Evolutionary conservation across 2,329 filamentous ascomycete genomes (phyloP), one percentile per base, ranked within the genome.

Genomic region (Atkinsonella texensis): DNA sequence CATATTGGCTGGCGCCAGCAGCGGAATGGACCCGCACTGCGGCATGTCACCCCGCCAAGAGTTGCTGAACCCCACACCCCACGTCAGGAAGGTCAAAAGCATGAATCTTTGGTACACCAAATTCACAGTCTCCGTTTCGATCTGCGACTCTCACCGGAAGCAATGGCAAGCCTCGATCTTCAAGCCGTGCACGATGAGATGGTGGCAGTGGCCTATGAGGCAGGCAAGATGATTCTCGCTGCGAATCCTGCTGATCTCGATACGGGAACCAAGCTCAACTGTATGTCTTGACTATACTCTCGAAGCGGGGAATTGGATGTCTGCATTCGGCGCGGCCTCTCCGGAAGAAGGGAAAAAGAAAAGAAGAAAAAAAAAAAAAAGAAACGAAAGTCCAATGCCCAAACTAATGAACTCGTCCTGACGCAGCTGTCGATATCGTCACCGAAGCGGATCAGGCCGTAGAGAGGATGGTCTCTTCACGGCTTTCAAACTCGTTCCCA

Each of bases 361-460:
- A n/a, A n/a, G n/a, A 15, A 12, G 15, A 9, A 0, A 4, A 31
- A 10, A 43, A 20, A 2, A 43, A 28, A 28, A 15, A 23, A 13
- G 4, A 11, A 39, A 39, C 33, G 32, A 49, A 35, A 20, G 3
- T 4, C 35, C 8, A 31, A 12, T 5, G 23, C 5, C 9, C 3
- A 11, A 12, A 35, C 31, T 51, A 53, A n/a, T 35, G 39, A 31
- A 15, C 31, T 38, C 35, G 6, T 20, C 9, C 33, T 20, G 23
- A 6, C 33, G n/a, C 57, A 84, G 82, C 82, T 50, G 79, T 79
- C 59, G 82, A 85, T 62, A 77, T 85, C 48, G 82, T 85, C 42
- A 85, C 82, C 23, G 82, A 85, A 62, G 77, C 79, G 18, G 82
- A 85, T 68, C 74, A 80, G 62, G 80, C 77, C 12, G 80, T 85